Percentiles rank a stretch among this genome's conserved stretches.
Evolutionary conservation across 441 rosid genomes (phyloP).

Genomic region (Gossypium schwendimanii): DNA sequence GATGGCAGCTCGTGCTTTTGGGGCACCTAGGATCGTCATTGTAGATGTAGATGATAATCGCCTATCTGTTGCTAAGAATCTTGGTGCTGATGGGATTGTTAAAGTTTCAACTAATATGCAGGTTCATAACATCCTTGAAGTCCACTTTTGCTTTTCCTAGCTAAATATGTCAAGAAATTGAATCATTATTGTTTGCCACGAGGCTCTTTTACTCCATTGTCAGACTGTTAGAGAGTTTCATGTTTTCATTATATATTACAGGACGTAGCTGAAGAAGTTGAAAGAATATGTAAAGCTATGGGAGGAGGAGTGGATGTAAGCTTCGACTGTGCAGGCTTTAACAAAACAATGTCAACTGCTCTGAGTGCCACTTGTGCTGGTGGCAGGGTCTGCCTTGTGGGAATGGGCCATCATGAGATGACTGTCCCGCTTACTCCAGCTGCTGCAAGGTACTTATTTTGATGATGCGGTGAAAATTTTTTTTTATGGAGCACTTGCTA

Average conservation of each 20-base stretch:
- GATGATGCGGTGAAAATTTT: not conserved
- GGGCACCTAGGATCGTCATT: constrained; percentile 69
- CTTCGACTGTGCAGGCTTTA: constrained; percentile 79
- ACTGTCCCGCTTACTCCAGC: constrained; percentile 82
- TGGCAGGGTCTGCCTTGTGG: constrained; percentile 90
- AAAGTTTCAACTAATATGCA: constrained; percentile 53
- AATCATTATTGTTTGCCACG: not conserved
- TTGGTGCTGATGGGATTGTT: constrained; percentile 61
- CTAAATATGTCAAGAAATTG: not conserved
- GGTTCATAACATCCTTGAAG: constrained; percentile 28
- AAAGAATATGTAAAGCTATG: constrained; percentile 47
- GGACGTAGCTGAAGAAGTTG: constrained; percentile 61
- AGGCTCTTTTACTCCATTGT: constrained; percentile 3
- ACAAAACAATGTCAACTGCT: constrained; percentile 86
- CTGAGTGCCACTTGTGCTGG: constrained; percentile 58
- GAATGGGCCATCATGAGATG: constrained; percentile 79
- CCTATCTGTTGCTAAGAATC: constrained; percentile 68
- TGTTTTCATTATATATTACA: constrained; percentile 8
- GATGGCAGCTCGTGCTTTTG: constrained; percentile 83
- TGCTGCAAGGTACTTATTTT: constrained; percentile 62
- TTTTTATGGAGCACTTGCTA: not conserved
- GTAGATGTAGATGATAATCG: constrained; percentile 76
- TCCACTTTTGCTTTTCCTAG: not conserved
- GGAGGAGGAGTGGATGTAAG: constrained; percentile 56
- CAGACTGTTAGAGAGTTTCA: not conserved